phyloP scores from a whole-genome alignment of 257 asterid genomes.

The Ligustrum vulgare region DNA sequence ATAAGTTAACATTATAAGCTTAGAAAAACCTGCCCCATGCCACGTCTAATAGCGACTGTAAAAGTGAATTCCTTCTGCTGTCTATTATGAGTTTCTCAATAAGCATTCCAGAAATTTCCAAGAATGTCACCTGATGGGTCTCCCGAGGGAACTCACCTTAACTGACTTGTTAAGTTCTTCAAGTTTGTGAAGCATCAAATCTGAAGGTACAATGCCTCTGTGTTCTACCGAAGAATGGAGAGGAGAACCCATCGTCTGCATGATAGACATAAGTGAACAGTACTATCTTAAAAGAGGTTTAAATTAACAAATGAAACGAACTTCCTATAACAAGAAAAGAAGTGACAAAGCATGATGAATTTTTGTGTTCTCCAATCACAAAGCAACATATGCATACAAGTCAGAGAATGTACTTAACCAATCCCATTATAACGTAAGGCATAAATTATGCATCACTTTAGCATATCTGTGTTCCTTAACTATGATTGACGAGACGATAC shows the following conservation, averaged over 20 bases:
- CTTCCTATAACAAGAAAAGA: background rate
- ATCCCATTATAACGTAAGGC: background rate
- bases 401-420: background rate
- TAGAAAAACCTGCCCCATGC: background rate
- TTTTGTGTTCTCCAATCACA: background rate
- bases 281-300: too few relatives aligned
- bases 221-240: constrained; percentile 38
- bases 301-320: background rate
- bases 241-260: constrained; percentile 52
- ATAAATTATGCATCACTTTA: background rate
- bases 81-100: background rate
- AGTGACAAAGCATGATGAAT: background rate
- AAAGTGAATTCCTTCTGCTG: too few relatives aligned
- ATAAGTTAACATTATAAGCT: background rate
- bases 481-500: background rate
- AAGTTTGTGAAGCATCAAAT: constrained; percentile 59
- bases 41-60: too few relatives aligned
- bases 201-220: constrained; percentile 46
- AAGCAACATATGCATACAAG: background rate
- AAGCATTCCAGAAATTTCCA: too few relatives aligned
- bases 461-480: background rate
- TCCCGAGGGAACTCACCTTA: constrained; percentile 39
- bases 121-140: background rate
- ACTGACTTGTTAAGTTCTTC: constrained; percentile 68
- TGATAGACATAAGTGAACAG: background rate